Percentiles rank a stretch among this genome's conserved stretches.
Conservation (phyloP, 768 basidiomycete genomes). For the Nidularia sp. region DNA sequence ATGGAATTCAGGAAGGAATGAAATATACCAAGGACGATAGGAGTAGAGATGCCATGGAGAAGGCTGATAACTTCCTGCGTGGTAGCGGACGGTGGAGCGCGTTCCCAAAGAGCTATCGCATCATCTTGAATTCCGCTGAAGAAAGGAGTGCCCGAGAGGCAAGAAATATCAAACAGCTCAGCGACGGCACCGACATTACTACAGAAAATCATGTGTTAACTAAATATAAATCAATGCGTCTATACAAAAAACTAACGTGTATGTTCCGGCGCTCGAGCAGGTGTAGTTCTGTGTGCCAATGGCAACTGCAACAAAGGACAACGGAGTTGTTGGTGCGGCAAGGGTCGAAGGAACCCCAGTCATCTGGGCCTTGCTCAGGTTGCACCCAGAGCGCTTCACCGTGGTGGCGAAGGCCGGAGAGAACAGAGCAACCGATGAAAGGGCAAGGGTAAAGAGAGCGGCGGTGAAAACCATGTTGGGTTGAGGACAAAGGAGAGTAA, state of each 20-base stretch:
- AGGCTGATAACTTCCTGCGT: constrained; percentile 10
- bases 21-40: constrained; percentile 23
- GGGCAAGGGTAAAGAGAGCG: neutral
- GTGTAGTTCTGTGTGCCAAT: constrained; percentile 56
- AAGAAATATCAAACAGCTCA: constrained; percentile 54
- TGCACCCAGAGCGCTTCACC: constrained; percentile 10
- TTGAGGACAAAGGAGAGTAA: neutral
- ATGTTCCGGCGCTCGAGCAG: constrained; percentile 38
- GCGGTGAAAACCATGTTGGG: neutral
- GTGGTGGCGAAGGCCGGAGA: neutral
- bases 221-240: neutral
- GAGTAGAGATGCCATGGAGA: constrained; percentile 6
- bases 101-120: constrained; percentile 12
- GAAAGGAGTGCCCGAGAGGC: constrained; percentile 26
- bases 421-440: neutral
- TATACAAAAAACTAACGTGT: constrained; percentile 29
- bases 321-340: constrained; percentile 24
- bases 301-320: constrained; percentile 40
- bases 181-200: constrained; percentile 45
- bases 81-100: constrained; percentile 12
- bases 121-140: constrained; percentile 22
- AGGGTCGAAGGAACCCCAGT: constrained; percentile 23
- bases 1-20: neutral
- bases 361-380: constrained; percentile 15
- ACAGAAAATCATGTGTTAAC: neutral